These are phyloP conservation scores for Trametes maxima DNA, from an alignment of 768 basidiomycete species.

Conservation along the genomic window DNA sequence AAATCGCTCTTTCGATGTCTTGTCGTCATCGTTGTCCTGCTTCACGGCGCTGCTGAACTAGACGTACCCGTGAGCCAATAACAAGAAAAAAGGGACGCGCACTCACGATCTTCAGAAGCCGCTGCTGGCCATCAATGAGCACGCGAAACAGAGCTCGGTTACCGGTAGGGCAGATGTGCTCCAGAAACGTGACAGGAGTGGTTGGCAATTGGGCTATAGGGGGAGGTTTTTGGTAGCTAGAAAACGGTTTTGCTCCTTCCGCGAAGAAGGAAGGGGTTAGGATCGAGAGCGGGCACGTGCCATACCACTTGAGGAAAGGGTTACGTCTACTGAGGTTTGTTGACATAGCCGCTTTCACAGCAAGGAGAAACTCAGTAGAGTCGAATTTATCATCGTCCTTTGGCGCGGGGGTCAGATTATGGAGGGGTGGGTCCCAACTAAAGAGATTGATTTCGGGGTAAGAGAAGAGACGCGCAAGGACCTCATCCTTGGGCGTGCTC, in stretches of 20 bases:
- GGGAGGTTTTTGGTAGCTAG: neutral
- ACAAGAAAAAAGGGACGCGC: neutral
- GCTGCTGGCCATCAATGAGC: neutral
- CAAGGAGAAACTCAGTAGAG: neutral
- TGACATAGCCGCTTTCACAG: neutral
- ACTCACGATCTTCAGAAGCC: constrained; percentile 4
- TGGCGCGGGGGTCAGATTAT: neutral
- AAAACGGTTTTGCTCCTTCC: neutral
- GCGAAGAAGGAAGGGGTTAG: neutral
- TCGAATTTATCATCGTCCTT: neutral
- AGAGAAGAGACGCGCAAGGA: neutral
- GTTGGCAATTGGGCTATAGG: neutral
- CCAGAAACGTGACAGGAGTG: neutral
- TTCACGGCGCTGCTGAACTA: neutral
- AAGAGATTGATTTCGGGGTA: constrained; percentile 1
- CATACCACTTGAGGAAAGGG: neutral
- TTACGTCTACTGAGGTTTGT: neutral
- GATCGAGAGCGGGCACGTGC: neutral
- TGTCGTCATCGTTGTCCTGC: neutral
- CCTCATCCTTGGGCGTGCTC: neutral
- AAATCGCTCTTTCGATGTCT: neutral
- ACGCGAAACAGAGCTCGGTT: neutral
- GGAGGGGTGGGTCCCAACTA: neutral
- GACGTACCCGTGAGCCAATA: neutral
- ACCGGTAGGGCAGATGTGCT: neutral